Base-by-base conservation (phyloP, 2,329 filamentous ascomycete genomes). In the Parasarocladium wereldwijsianum region DNA sequence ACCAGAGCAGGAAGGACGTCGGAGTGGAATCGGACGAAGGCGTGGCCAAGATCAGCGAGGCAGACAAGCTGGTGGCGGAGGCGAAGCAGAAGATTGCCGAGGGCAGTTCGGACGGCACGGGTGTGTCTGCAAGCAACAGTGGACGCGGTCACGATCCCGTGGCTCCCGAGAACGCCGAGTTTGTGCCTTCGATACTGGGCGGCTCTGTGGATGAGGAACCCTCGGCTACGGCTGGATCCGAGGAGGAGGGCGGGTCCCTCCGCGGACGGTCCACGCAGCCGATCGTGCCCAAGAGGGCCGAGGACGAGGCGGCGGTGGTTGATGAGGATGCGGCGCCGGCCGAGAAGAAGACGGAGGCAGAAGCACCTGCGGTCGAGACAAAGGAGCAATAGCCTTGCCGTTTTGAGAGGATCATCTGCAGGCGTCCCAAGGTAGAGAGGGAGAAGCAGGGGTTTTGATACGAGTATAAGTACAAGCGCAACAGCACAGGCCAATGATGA, bases 41-140 rank as follows among this genome's bases (percentile, higher is more conserved):
- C 5, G 34, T 43, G 9, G 48, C 54, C 24, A 68, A 62, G 41
- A 50, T 69, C 32, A 71, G 62, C 42, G 71, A 76, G 50, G 61
- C 60, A 2, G 71, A 76, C 31, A 73, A 69, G 53, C 73, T 76
- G 34, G 58, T 76, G 25, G 59, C 48, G 35, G 61, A 66, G 13
- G 66, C 65, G 8, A 70, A 64, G 45, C 64, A 72, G 38, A 72
- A 68, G 42, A 70, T 72, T 37, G 60, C 65, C 12, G 65, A 71
- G 30, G 66, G 66, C 21, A 61, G 54, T 13, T 45, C 57, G 1
- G 57, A 63, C 2, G 60, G 61, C 1, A 46, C 72, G 3, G 70
- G 70, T 5, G 55, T 76, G n/a, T 74, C 69, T 22, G 68, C 67
- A 15, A 71, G 65, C 48, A 76, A 73, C 44, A 66, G 60, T 34